phyloP scores from a whole-genome alignment of 1,284 basidiomycete species.

The Cronartium ribicola region DNA sequence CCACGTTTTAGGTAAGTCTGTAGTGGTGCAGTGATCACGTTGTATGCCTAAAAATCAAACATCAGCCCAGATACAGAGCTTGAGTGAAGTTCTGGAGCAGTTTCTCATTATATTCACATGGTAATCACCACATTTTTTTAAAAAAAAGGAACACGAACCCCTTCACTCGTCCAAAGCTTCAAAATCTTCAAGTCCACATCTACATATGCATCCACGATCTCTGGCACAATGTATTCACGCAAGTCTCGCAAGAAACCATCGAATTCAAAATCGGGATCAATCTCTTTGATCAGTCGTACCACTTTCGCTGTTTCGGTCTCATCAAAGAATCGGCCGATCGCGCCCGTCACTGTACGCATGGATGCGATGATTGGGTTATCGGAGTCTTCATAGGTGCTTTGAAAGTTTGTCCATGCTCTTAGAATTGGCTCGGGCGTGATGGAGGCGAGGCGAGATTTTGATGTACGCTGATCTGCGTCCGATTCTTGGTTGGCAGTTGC shows the following conservation, averaged over 20 bases:
- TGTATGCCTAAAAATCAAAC: slow-evolving; percentile 68
- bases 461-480: slow-evolving; percentile 59
- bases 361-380: slow-evolving; percentile 83
- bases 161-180: slow-evolving; percentile 90
- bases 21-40: slow-evolving; percentile 95
- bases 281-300: slow-evolving; percentile 72
- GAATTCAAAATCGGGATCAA: slow-evolving; percentile 82
- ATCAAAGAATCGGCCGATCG: slow-evolving; percentile 83
- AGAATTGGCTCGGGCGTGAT: slow-evolving; percentile 51
- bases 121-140: neutral
- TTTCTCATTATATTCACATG: slow-evolving; percentile 1
- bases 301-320: slow-evolving; percentile 98
- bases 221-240: slow-evolving; percentile 94
- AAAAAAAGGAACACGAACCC: slow-evolving; percentile 64
- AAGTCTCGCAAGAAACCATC: slow-evolving; percentile 85
- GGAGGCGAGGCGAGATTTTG: slow-evolving; percentile 62
- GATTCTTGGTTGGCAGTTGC: slow-evolving; percentile 69
- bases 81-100: neutral
- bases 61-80: slow-evolving; percentile 21
- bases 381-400: slow-evolving; percentile 79
- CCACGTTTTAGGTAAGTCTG: slow-evolving; percentile 88
- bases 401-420: slow-evolving; percentile 48
- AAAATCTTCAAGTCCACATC: slow-evolving; percentile 80
- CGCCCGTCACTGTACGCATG: slow-evolving; percentile 75
- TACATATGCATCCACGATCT: slow-evolving; percentile 93